A percentile compares a stretch with the other conserved stretches of the same genome.
Evolutionary conservation across 2,329 filamentous ascomycete species (phyloP).

Genomic region (Thielaviopsis ethacetica): DNA sequence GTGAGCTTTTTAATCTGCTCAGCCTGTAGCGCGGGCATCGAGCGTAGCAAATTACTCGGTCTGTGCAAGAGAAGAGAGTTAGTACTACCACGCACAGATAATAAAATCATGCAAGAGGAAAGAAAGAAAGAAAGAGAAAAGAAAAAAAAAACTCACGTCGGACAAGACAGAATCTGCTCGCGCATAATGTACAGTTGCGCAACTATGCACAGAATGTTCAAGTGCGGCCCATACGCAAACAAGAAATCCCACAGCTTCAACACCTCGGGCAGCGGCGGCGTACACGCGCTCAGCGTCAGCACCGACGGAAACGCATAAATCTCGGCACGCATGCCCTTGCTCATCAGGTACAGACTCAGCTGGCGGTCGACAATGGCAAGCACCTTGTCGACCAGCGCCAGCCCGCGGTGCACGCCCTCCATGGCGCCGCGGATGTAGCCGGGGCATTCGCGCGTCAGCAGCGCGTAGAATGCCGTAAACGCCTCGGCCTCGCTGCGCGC

Average conservation of each 20-base stretch:
- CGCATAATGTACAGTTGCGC: constrained; percentile 83
- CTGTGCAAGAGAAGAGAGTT: constrained; percentile 38
- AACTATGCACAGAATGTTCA: constrained; percentile 94
- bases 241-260: constrained; percentile 91
- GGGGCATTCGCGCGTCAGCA: constrained; percentile 76
- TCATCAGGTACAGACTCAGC: constrained; percentile 66
- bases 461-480: constrained; percentile 75
- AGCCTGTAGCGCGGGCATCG: constrained; percentile 69
- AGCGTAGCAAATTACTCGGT: constrained; percentile 81
- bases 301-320: constrained; percentile 95
- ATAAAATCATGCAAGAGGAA: background rate
- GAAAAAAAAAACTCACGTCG: constrained; percentile 43
- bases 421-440: constrained; percentile 91
- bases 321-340: constrained; percentile 78
- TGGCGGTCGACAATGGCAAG: constrained; percentile 82
- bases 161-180: constrained; percentile 64
- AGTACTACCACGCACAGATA: background rate
- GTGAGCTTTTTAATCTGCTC: constrained; percentile 73
- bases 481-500: constrained; percentile 90
- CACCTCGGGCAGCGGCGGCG: constrained; percentile 85
- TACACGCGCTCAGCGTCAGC: constrained; percentile 86
- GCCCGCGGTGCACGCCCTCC: constrained; percentile 88
- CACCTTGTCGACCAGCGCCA: constrained; percentile 82
- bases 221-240: constrained; percentile 84
- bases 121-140: background rate